Percentiles rank a stretch among this genome's conserved stretches.
phyloP scores from a whole-genome alignment of 2,329 filamentous ascomycete species.

The Stagonosporopsis vannaccii region DNA sequence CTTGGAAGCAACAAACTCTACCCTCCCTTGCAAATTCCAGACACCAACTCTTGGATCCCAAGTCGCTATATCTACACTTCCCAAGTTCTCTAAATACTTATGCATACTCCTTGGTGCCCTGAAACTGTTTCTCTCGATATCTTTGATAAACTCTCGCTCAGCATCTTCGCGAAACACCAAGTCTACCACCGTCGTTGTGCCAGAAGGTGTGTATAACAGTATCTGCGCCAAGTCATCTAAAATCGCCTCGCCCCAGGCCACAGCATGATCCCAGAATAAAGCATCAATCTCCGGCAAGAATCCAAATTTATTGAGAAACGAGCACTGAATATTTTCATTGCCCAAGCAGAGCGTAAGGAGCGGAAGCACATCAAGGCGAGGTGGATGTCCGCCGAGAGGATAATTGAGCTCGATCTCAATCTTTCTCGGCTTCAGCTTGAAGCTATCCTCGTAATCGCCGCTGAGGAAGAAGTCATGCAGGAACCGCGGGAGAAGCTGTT shows the following conservation, averaged over 20 bases:
- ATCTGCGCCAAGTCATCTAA: constrained; percentile 1
- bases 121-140: neutral
- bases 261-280: constrained; percentile 1
- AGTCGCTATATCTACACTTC: neutral
- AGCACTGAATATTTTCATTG: constrained; percentile 6
- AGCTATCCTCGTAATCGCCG: neutral
- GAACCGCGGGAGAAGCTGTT: neutral
- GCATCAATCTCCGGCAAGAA: constrained; percentile 3
- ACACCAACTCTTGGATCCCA: neutral
- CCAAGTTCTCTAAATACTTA: neutral
- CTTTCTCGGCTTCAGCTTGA: constrained; percentile 2
- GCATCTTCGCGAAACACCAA: constrained; percentile 1
- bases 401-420: constrained; percentile 10
- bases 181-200: constrained; percentile 3
- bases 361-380: neutral
- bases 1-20: constrained; percentile 4
- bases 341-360: constrained; percentile 4
- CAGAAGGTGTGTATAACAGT: neutral
- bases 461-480: neutral
- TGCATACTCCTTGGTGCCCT: neutral
- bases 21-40: constrained; percentile 1
- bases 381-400: neutral
- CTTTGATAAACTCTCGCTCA: neutral
- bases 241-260: constrained; percentile 8
- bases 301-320: constrained; percentile 12